Base-by-base conservation (phyloP, 805 yeast genomes). In the Pichia nanzhaoensis region DNA sequence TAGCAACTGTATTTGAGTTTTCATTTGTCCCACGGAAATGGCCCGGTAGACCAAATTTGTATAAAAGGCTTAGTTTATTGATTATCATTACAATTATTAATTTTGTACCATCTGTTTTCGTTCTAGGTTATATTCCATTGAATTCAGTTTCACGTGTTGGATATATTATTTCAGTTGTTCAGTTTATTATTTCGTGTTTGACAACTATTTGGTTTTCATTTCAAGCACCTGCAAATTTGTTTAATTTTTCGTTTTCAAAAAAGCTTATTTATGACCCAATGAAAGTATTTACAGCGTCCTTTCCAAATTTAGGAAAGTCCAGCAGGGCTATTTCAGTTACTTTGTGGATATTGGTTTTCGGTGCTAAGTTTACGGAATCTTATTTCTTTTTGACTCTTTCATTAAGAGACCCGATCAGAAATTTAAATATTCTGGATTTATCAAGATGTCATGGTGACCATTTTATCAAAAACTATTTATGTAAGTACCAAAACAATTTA, bases 311-410 rank as follows among this genome's bases (percentile, higher is more conserved):
- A 14, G 62, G 56, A 20, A 68, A 67, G 1, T 58, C 66, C 4
- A 71, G 70, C 27, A 51, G 58, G 22, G 58, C 64, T 0, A 61
- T 74, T 3, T 75, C 80, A 0, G 59, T 64, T 20, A 60, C 69
- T 2, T 56, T 76, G 24, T 76, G 82, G 82, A 17, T 67, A 5
- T 57, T 66, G 5, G 72, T 76, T 0, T 75, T 75, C 48, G 49
- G 63, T 12, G 74, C 76, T 4, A 76, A 76, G 49, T 75, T 74
- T 51, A 48, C 68, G 21, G 80, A 76, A 54, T 75, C 80, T 1
- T 76, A 76, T 53, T 67, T 74, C 55, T 76, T 74, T 52, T 63
- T 76, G 50, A 74, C 80, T 0, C 65, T 76, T 45, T 75, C 80
- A 1, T 56, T 76, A 45, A 66, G 72, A 50, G 80, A 74, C 51